A percentile compares a stretch with the other conserved stretches of the same genome.
Conservation (phyloP, 1,139 yeast genomes). For the Tardiomyces digboiensis region DNA sequence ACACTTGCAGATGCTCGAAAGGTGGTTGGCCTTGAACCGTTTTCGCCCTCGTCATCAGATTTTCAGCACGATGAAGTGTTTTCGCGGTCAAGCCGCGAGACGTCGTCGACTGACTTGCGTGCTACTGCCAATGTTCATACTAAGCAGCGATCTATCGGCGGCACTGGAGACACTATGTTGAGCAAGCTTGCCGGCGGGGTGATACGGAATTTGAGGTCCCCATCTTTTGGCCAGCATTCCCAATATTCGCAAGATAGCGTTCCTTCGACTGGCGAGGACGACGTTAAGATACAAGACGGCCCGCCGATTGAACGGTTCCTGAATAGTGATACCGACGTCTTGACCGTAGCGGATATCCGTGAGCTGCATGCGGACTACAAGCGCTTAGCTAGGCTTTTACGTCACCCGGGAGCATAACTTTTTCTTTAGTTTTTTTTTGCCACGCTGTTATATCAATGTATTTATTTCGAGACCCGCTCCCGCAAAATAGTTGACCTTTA, state of each 20-base stretch:
- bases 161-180: constrained; percentile 8
- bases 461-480: no score
- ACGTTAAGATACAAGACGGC: background rate
- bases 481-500: no score
- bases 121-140: constrained; percentile 1
- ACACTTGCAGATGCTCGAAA: constrained; percentile 20
- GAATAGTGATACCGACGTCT: constrained; percentile 17
- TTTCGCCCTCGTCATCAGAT: background rate
- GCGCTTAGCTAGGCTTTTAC: constrained; percentile 16
- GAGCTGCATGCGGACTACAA: constrained; percentile 29
- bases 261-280: background rate
- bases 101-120: constrained; percentile 1
- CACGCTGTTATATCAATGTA: no score
- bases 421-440: no score
- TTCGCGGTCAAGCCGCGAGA: background rate
- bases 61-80: background rate
- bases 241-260: background rate
- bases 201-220: background rate
- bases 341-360: constrained; percentile 26
- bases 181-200: constrained; percentile 13
- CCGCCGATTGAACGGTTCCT: constrained; percentile 19
- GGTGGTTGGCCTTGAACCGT: constrained; percentile 14
- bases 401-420: background rate
- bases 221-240: background rate
- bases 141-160: constrained; percentile 3